Conservation (phyloP, 345 rosid genomes). For the Cardamine occulta region DNA sequence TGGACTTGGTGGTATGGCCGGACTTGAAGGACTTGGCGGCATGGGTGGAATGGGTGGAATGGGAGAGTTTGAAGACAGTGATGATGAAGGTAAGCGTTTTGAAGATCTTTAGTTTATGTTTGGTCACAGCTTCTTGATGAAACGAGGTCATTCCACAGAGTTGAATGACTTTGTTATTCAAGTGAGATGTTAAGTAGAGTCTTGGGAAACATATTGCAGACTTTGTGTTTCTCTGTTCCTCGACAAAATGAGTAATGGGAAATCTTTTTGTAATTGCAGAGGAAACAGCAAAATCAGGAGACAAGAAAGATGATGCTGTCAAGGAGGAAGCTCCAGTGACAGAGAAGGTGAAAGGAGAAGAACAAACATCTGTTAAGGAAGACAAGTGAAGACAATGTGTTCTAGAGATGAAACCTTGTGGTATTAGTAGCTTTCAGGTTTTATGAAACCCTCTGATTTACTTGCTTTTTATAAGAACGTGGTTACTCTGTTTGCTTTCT, state of each 20-base stretch:
- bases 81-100: conserved; percentile 74
- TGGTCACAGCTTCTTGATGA: conserved; percentile 18
- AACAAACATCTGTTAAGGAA: conserved; percentile 32
- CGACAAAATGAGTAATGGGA: neutral
- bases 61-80: conserved; percentile 84
- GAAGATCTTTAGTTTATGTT: conserved; percentile 10
- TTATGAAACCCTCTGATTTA: conserved; percentile 28
- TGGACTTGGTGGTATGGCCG: conserved; percentile 43
- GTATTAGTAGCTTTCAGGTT: conserved; percentile 30
- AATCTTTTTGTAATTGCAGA: conserved; percentile 10
- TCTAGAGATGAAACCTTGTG: conserved; percentile 23
- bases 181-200: conserved; percentile 9
- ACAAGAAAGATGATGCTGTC: conserved; percentile 19
- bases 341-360: conserved; percentile 34
- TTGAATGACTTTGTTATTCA: neutral
- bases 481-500: conserved; percentile 27
- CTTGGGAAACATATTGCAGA: neutral
- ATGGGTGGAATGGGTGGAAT: conserved; percentile 52
- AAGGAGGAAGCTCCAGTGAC: conserved; percentile 28
- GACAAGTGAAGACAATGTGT: conserved; percentile 34
- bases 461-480: conserved; percentile 1
- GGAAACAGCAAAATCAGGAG: conserved; percentile 35
- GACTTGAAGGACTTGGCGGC: conserved; percentile 36
- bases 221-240: conserved; percentile 7
- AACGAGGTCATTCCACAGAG: neutral